Evolutionary conservation across 2,329 filamentous ascomycete genomes (phyloP), one percentile per base, ranked within the genome.

Genomic region (Penicillium sp.): DNA sequence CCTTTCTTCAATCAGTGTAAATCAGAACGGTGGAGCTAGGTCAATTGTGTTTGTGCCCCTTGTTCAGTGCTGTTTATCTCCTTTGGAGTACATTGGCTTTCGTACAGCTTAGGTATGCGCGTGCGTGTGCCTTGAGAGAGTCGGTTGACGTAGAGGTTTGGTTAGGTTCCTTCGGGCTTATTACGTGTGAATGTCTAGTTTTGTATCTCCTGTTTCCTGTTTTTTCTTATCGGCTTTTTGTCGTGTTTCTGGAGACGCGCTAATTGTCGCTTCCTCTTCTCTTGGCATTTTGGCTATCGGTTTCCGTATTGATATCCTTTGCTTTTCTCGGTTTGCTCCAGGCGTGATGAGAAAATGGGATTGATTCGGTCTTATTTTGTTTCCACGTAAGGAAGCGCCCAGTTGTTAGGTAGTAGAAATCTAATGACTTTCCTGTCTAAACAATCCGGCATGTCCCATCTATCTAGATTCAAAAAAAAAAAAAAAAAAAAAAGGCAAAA

Each of bases 301-400:
- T 31, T 45, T 44, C 19, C 19, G 31, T 58, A 55, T 60, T 60
- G 58, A 64, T 64, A 62, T 66, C 61, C 59, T 62, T 51, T 56
- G 48, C 30, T 61, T 55, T 57, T 60, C 31, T 17, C 38, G 59
- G 64, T 21, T 59, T 59, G 19, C 51, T 46, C 48, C 51, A 15
- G 62, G 64, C 61, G 61, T 54, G 61, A 48, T 59, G 48, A 55
- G 53, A 61, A 54, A 35, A 49, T 41, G 35, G 35, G 35, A 41
- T 41, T 41, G 56, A 45, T 62, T 58, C 23, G 35, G 56, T 38
- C 44, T 58, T 52, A n/a, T 49, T 61, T 58, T 29, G 35, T 54
- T 63, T 45, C 35, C 21, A 19, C 41, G 44, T 29, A 15, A 29
- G 31, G 47, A 50, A 23, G 47, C 21, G 21, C 21, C 23, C 2